Evolutionary conservation across 2,329 filamentous ascomycete genomes (phyloP).

Genomic region (Sporothrix brasiliensis): DNA sequence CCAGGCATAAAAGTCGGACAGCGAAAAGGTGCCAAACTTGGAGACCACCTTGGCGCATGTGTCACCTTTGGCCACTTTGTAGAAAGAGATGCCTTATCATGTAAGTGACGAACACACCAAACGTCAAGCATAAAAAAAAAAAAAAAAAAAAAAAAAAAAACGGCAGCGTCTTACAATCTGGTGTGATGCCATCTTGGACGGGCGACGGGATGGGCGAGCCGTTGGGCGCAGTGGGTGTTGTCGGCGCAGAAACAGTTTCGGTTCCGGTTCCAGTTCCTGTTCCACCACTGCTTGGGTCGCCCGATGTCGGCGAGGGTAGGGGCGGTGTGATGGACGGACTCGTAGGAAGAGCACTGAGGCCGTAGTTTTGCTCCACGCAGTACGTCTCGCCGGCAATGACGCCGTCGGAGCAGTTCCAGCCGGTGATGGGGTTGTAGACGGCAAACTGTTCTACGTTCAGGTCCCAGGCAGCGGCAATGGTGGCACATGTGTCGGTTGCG

Average conservation of each 20-base stretch:
- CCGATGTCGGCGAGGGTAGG: not conserved
- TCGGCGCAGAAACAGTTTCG: not conserved
- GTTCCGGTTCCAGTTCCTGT: not conserved
- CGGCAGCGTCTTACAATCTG: not conserved
- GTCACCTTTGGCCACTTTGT: slow-evolving; percentile 15
- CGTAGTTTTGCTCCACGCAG: slow-evolving; percentile 28
- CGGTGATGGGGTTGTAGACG: slow-evolving; percentile 22
- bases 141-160: no score
- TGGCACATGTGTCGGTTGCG: slow-evolving; percentile 15
- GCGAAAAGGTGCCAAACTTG: slow-evolving; percentile 20
- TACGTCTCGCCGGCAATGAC: slow-evolving; percentile 25
- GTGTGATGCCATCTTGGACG: slow-evolving; percentile 13
- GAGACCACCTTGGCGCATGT: slow-evolving; percentile 17
- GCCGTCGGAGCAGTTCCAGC: slow-evolving; percentile 6
- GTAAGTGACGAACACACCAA: no score
- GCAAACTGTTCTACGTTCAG: slow-evolving; percentile 9
- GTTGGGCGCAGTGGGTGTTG: not conserved
- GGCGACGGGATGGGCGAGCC: slow-evolving; percentile 20
- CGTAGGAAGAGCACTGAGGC: not conserved
- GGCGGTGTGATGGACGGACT: not conserved
- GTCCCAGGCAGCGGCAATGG: slow-evolving; percentile 3
- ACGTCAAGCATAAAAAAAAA: no score
- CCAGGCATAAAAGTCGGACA: slow-evolving; percentile 32
- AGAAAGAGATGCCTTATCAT: not conserved
- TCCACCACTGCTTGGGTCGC: not conserved